A percentile compares a stretch with the other conserved stretches of the same genome.
phyloP scores from a whole-genome alignment of 352 stramenopile genomes.

The Phytophthora citrophthora region DNA sequence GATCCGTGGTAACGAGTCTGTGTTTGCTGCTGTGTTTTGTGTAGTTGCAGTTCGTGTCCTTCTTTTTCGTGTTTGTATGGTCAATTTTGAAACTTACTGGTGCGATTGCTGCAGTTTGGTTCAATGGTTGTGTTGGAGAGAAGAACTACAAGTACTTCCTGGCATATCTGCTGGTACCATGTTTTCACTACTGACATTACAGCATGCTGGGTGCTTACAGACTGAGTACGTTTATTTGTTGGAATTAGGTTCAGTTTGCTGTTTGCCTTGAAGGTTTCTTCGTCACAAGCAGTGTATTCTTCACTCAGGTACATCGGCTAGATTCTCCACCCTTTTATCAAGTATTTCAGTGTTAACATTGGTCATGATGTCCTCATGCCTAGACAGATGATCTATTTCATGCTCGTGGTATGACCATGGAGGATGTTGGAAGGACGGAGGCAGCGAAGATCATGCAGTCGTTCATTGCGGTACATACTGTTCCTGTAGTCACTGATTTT shows the following conservation, averaged over 20 bases:
- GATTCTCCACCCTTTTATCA: background rate
- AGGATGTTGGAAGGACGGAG: slow-evolving; percentile 28
- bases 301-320: slow-evolving; percentile 42
- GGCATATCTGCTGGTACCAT: slow-evolving; percentile 52
- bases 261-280: slow-evolving; percentile 60
- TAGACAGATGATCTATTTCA: slow-evolving; percentile 50
- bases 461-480: slow-evolving; percentile 52
- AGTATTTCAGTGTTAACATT: background rate
- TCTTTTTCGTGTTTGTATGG: background rate
- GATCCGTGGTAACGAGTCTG: background rate
- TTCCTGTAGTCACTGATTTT: background rate
- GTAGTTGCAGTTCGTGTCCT: slow-evolving; percentile 39
- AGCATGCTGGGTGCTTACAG: too few species aligned
- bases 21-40: slow-evolving; percentile 7
- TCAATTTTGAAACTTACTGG: background rate
- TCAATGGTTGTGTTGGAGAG: slow-evolving; percentile 85
- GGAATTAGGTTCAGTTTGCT: slow-evolving; percentile 45
- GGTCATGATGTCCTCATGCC: background rate
- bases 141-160: slow-evolving; percentile 87
- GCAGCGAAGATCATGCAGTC: slow-evolving; percentile 52
- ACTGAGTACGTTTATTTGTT: background rate
- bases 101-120: slow-evolving; percentile 61
- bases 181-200: too few species aligned
- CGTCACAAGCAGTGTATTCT: slow-evolving; percentile 60
- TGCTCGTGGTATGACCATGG: slow-evolving; percentile 21